Evolutionary conservation across 306 rosid genomes (phyloP).

Genomic region (Pterocarpus santalinus): DNA sequence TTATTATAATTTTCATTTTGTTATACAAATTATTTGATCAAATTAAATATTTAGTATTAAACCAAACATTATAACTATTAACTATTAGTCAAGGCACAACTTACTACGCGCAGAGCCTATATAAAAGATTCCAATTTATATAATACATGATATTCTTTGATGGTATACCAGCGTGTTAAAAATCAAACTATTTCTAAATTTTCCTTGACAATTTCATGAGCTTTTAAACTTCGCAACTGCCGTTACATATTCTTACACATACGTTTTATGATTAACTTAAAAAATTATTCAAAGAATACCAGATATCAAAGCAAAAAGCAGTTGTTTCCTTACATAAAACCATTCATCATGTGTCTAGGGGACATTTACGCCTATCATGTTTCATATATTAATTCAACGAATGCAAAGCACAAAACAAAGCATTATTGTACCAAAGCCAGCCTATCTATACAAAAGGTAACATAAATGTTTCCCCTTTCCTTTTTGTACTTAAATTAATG

Average conservation of each 20-base stretch:
- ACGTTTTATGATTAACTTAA: not conserved
- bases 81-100: too few species aligned
- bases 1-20: too few species aligned
- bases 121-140: too few species aligned
- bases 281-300: not conserved
- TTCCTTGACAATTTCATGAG: not conserved
- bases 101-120: too few species aligned
- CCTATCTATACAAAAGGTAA: slow-evolving; percentile 46
- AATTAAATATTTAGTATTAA: too few species aligned
- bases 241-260: not conserved
- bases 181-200: not conserved
- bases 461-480: slow-evolving; percentile 38
- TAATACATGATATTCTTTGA: too few species aligned
- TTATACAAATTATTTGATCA: too few species aligned
- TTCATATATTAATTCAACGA: slow-evolving; percentile 37
- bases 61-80: too few species aligned
- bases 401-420: slow-evolving; percentile 46
- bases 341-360: slow-evolving; percentile 52
- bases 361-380: slow-evolving; percentile 61
- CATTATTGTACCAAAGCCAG: slow-evolving; percentile 60
- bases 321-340: slow-evolving; percentile 47
- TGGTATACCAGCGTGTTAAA: too few species aligned
- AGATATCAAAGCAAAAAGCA: slow-evolving; percentile 1
- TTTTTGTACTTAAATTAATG: slow-evolving; percentile 42
- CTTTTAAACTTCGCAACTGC: not conserved